A percentile compares a stretch with the other conserved stretches of the same genome.
Conservation (phyloP, 1,139 yeast genomes). For the Kodamaea suecica region DNA sequence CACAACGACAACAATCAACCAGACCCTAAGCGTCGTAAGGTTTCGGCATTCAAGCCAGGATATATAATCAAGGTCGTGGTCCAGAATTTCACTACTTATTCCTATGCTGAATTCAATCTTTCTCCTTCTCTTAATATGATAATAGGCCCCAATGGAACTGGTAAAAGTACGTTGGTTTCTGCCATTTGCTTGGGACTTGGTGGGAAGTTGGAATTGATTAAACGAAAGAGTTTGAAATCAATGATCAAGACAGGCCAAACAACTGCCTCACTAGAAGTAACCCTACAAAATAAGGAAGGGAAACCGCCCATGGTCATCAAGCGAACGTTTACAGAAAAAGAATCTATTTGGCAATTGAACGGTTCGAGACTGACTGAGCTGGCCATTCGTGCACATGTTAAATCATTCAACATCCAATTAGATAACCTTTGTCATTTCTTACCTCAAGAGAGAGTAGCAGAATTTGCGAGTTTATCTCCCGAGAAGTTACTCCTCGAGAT, state of each 20-base stretch:
- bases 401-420: constrained; percentile 68
- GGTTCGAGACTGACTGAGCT: constrained; percentile 40
- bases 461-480: constrained; percentile 80
- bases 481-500: constrained; percentile 74
- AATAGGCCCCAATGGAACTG: constrained; percentile 96
- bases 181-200: constrained; percentile 90
- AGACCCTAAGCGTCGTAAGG: constrained; percentile 7
- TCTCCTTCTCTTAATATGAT: constrained; percentile 90
- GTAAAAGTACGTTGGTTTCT: constrained; percentile 90
- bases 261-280: constrained; percentile 58
- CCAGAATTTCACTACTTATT: constrained; percentile 79
- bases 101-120: constrained; percentile 69
- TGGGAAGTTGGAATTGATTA: constrained; percentile 74
- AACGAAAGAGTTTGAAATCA: constrained; percentile 70
- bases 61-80: constrained; percentile 65
- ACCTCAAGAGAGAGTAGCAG: constrained; percentile 94
- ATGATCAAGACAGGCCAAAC: constrained; percentile 76
- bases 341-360: constrained; percentile 63
- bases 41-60: constrained; percentile 48
- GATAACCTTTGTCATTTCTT: constrained; percentile 91
- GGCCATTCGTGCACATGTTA: constrained; percentile 45
- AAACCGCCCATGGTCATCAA: constrained; percentile 33
- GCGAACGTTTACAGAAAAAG: constrained; percentile 37
- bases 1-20: background rate
- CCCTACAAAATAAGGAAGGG: constrained; percentile 47